Base-by-base conservation (phyloP, 176 grass and related monocot genomes). In the Tillandsia leiboldiana region DNA sequence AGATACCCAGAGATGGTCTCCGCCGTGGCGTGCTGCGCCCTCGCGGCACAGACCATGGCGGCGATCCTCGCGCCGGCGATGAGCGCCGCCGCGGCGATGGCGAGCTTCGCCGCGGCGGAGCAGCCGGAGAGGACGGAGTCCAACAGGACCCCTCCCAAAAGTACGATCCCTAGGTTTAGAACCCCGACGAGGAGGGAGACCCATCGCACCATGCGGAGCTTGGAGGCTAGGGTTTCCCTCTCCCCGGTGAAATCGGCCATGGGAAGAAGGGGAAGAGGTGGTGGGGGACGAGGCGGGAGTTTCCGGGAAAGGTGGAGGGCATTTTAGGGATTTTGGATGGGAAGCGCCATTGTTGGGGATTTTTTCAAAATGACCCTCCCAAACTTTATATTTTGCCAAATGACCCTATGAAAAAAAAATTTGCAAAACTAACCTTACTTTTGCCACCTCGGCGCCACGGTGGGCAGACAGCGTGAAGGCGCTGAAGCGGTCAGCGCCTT, bases 11-110 rank as follows among this genome's bases (percentile, higher is more conserved):
- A 79, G 49, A 96, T 92, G 64, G 82, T 81, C 57, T 92, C 89
- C n/a, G 93, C 93, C 7, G 93, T 87, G 67, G 87, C 86, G 57
- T 92, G 86, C 78, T 97, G 93, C n/a, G 89, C 89, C 65, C 79
- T 81, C 18, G 86, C 93, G 26, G 86, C 75, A 58, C 84, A 79
- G 3, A 90, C 72, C 93, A 97, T 97, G 74, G 77, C 47, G 71
- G 90, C 51, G 76, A 97, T 78, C 82, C 87, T 91, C 47, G 92
- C 80, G 12, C 79, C 82, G 0, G 93, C 89, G 64, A 90, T 7
- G 8, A 84, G 50, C 51, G 79, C 58, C 12, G 51, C 80, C 1
- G 80, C 70, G 28, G 84, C 81, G 70, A 97, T 47, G 3, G 89
- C 75, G 49, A 87, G 65, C 28, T 47, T 77, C 50, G 67, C 78